Evolutionary conservation across 352 stramenopile species (phyloP), one percentile per base, ranked within the genome.

Genomic region (Phytophthora ramorum): DNA sequence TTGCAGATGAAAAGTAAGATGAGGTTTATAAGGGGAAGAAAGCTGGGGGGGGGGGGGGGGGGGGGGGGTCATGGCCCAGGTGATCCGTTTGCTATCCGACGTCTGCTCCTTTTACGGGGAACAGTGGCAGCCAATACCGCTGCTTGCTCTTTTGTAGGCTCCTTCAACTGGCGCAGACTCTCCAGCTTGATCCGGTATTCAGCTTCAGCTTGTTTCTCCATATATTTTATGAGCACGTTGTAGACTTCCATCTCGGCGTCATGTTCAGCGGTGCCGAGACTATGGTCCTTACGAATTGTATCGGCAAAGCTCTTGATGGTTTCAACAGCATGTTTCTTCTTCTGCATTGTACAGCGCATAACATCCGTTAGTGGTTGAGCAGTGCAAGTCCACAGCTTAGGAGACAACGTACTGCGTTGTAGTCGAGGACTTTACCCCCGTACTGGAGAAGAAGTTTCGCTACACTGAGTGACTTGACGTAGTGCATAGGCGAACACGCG

Each of bases 361-460:
- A 17, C 37, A 26, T 19, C 16, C 37, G 34, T 53, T 43, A 66
- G 13, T 56, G 9, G 3, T 20, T 44, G 9, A 60, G 7, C 17
- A 17, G 47, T 52, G 24, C 22, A 28, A 6, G 19, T 7, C 1
- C 28, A 54, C 24, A 17, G 34, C 4, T 16, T 14, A 20, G 16
- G 20, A 28, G 7, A 14, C 12, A 17, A 48, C 66, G 26, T 58
- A 89, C 81, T 26, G 75, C 58, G 41, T 90, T 89, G 56, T 80
- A 83, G 62, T 90, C 81, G 24, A 92, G 77, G 2, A 88, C 69
- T 52, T 73, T 73, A 7, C 60, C 76, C 1, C 81, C 79, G 16
- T 92, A 92, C 35, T 88, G 78, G 16, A 89, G 41, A 3, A 92
- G 71, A 12, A 92, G 66, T 40, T 89, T 90, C 3, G 78, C 81